Evolutionary conservation across 495 filamentous ascomycete genomes (phyloP).

Genomic region (Neurospora sp.): DNA sequence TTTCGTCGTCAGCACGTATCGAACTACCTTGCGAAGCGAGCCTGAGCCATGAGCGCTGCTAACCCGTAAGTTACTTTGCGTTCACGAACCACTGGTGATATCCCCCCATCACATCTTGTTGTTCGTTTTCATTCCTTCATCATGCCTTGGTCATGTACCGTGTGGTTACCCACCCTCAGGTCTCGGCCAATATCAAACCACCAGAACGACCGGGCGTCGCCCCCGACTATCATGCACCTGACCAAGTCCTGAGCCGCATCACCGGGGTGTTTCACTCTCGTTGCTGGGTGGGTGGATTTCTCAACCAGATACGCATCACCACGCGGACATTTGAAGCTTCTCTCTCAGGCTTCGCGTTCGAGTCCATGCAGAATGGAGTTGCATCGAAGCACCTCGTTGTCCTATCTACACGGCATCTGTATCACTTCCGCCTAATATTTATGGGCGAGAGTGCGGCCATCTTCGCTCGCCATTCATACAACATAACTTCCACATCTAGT

Average conservation of each 20-base stretch:
- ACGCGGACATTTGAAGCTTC: neutral
- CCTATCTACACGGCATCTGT: neutral
- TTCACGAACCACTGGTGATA: neutral
- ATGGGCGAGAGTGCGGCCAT: neutral
- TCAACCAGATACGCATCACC: neutral
- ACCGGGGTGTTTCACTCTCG: neutral
- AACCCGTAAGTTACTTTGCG: neutral
- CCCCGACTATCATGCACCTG: neutral
- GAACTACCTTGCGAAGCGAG: neutral
- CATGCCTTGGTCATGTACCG: neutral
- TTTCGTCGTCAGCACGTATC: neutral
- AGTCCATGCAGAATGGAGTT: neutral
- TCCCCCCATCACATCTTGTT: neutral
- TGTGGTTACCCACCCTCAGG: neutral
- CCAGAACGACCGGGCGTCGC: neutral
- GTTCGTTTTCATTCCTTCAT: neutral
- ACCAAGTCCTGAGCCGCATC: neutral
- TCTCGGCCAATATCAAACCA: neutral
- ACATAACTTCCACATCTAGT: neutral
- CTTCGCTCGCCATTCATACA: neutral
- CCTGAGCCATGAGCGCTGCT: neutral
- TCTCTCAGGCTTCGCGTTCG: neutral
- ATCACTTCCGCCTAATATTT: neutral
- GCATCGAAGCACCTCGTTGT: neutral
- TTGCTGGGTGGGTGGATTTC: neutral